A percentile compares a stretch with the other conserved stretches of the same genome.
Conservation (phyloP, 163 green algal genomes). For the Trebouxiophyceae sp. region DNA sequence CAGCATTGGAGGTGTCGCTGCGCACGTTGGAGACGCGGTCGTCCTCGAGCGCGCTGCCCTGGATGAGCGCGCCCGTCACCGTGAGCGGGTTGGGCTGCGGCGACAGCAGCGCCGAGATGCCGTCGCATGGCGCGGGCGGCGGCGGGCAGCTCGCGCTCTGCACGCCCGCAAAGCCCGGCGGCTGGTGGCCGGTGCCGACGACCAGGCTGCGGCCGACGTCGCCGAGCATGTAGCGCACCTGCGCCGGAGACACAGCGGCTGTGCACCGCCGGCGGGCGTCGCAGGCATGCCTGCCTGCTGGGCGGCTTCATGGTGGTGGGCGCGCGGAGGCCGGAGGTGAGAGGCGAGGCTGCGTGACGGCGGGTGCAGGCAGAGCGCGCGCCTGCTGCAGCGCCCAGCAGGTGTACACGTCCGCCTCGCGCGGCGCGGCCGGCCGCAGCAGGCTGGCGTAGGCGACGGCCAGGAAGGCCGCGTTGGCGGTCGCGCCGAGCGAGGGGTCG, state of each 20-base stretch:
- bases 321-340: too few species aligned
- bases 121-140: slow-evolving; percentile 12
- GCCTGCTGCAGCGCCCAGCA: not conserved
- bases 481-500: slow-evolving; percentile 10
- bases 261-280: not conserved
- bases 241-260: slow-evolving; percentile 1
- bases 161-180: slow-evolving; percentile 23
- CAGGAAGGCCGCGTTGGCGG: slow-evolving; percentile 25
- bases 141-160: slow-evolving; percentile 31
- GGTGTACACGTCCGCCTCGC: not conserved
- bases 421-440: not conserved
- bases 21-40: slow-evolving; percentile 16
- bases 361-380: not conserved
- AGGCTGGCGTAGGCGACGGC: slow-evolving; percentile 12
- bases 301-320: not conserved
- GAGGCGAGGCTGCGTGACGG: too few species aligned
- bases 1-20: slow-evolving; percentile 6
- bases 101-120: slow-evolving; percentile 8
- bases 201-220: slow-evolving; percentile 25
- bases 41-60: slow-evolving; percentile 4
- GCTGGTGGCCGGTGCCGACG: slow-evolving; percentile 22
- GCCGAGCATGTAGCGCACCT: slow-evolving; percentile 29
- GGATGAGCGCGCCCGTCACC: slow-evolving; percentile 21
- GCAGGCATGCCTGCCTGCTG: slow-evolving; percentile 20
- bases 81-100: slow-evolving; percentile 20